These are phyloP conservation scores for Goffeauzyma gilvescens DNA, from an alignment of 768 basidiomycete genomes.

Conservation along the genomic window DNA sequence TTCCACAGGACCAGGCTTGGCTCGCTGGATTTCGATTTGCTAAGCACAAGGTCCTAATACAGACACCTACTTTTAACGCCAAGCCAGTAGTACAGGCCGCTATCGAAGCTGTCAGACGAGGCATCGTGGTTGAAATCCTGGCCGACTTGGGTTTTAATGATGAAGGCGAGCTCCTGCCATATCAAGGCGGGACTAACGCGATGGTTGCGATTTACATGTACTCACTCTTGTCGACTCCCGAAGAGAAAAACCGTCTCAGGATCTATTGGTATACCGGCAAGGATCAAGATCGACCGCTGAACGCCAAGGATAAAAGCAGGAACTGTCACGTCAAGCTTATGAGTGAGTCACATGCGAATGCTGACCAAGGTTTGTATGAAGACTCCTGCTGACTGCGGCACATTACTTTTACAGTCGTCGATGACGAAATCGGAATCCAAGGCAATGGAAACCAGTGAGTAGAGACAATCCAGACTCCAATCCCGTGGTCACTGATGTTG, in stretches of 20 bases:
- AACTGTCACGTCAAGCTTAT: constrained; percentile 41
- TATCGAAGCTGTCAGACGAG: constrained; percentile 42
- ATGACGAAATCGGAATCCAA: constrained; percentile 43
- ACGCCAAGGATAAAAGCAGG: constrained; percentile 44
- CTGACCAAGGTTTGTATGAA: no score
- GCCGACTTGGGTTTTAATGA: constrained; percentile 42
- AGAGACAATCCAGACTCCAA: no score
- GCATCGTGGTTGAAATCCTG: constrained; percentile 43
- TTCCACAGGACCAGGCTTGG: constrained; percentile 47
- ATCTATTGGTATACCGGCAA: constrained; percentile 40
- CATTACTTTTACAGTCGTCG: constrained; percentile 43
- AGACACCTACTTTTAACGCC: constrained; percentile 53
- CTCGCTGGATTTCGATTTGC: constrained; percentile 44
- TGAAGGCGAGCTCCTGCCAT: constrained; percentile 43
- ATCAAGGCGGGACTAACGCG: constrained; percentile 51
- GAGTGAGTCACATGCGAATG: no score
- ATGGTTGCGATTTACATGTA: constrained; percentile 44
- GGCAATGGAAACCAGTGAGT: constrained; percentile 51
- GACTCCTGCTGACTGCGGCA: no score
- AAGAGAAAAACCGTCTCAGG: constrained; percentile 35
- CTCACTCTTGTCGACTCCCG: constrained; percentile 35
- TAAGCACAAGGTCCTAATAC: constrained; percentile 45
- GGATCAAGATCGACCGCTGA: constrained; percentile 44
- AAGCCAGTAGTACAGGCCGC: constrained; percentile 42
- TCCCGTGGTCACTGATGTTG: no score